Base-by-base conservation (phyloP, 164 flowering plant species). In the Vitis labrusca region DNA sequence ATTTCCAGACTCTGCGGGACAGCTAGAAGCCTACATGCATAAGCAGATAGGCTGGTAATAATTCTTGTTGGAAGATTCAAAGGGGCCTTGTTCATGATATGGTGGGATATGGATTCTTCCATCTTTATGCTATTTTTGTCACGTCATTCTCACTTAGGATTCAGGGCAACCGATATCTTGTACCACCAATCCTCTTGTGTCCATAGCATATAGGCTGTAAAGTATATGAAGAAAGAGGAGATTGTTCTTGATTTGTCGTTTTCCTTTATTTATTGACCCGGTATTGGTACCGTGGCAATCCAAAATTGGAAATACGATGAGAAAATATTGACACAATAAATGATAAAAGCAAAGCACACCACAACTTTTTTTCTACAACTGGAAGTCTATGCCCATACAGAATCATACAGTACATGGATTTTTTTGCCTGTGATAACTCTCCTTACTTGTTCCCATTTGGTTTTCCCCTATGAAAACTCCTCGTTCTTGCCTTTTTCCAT, bases 41-140 rank as follows among this genome's bases (percentile, higher is more conserved):
- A n/a, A 5, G 65, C 52, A 23, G 27, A 23, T 23, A 23, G 27
- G 27, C 27, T 23, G 44, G 6, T 63, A 9, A 63, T 48, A 19
- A 16, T 48, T 63, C 15, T 29, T 37, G 15, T 32, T 61, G 19
- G n/a, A 37, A 64, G 66, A 64, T 64, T 64, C 55, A 64, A 19
- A 16, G 55, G 53, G 54, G 17, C 66, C 66, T 48, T 13, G 23
- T 16, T 50, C 1, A 1, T 32, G 5, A 13, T 50, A 48, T 64
- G 54, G 55, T 64, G 19, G 55, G 55, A 63, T 17, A 49, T 16
- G 30, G 54, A 63, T 63, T 63, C 66, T 50, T 50, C 30, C 12
- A 50, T 64, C 32, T 64, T 64, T 17, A 16, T 49, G 54, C 66
- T 12, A 5, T 64, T 64, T 19, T 49, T 23, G 11, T 64, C 65